Evolutionary conservation across 2,329 filamentous ascomycete genomes (phyloP), one percentile per base, ranked within the genome.

Genomic region (Colletotrichum tropicale): DNA sequence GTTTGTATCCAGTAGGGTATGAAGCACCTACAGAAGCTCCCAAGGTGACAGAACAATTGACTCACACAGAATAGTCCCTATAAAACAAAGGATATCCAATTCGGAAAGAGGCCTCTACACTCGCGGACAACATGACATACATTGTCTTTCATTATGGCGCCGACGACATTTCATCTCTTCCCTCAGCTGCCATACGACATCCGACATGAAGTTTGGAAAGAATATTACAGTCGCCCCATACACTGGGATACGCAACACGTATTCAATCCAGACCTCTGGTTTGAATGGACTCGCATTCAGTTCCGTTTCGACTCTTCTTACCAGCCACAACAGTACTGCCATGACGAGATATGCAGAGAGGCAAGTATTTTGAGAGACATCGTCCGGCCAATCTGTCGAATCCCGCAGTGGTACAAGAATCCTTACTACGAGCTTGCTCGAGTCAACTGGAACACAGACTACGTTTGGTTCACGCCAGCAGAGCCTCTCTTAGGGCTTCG

Each of bases 311-410:
- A 48, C n/a, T 7, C 43, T 48, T 48, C 43, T 48, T 48, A 48
- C n/a, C 0, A 13, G n/a, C 43, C 43, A 2, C 43, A 48, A 6
- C 6, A 21, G 3, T 48, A 48, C 43, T 48, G n/a, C 43, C 10
- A 48, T 21, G n/a, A 48, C 9, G n/a, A 48, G 43, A 48, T 48
- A 21, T 48, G 43, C 43, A 21, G 21, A 13, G 43, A 48, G 43
- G 43, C 43, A 48, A 48, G 1, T 2, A 7, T 4, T 4, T 10
- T 48, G 10, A 48, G 43, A 48, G 43, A 48, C 10, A 21, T 48
- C 6, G 10, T 48, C 10, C 43, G n/a, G 0, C 43, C 43, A 3
- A 21, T 48, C 43, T 48, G 4, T 6, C 2, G 1, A n/a, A 1
- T 48, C 6, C 43, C 38, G 0, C 38, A 43, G 6, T n/a, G 18